phyloP scores from a whole-genome alignment of 1,284 basidiomycete species.

The Heliocybe sulcata region DNA sequence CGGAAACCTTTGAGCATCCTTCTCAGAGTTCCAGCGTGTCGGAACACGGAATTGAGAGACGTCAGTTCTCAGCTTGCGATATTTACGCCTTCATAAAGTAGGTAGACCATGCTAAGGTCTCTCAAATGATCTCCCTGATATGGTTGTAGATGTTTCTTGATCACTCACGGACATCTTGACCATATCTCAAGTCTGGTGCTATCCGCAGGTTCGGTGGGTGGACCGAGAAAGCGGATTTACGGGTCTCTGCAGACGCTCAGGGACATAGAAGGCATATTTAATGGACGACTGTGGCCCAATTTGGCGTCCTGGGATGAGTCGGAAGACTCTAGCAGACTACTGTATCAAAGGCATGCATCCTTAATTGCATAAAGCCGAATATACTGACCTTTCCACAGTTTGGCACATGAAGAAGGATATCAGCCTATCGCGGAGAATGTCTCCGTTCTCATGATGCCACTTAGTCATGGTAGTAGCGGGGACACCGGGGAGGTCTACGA shows the following conservation, averaged over 20 bases:
- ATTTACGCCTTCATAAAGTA: conserved; percentile 49
- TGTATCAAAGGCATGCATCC: conserved; percentile 50
- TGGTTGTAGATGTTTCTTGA: conserved; percentile 52
- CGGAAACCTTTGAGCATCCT: conserved; percentile 38
- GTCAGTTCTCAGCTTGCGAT: conserved; percentile 34
- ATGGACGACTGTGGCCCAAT: conserved; percentile 69
- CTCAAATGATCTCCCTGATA: background rate
- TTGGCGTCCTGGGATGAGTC: conserved; percentile 68
- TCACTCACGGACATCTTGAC: conserved; percentile 80
- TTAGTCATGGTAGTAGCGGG: conserved; percentile 63
- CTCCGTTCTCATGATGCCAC: conserved; percentile 57
- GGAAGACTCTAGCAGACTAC: conserved; percentile 44
- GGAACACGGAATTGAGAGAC: background rate
- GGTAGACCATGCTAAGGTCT: background rate
- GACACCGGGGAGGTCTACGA: conserved; percentile 40
- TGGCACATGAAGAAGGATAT: conserved; percentile 39
- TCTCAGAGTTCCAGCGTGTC: conserved; percentile 5
- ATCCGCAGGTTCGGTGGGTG: conserved; percentile 64
- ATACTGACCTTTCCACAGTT: conserved; percentile 9
- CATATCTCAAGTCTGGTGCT: conserved; percentile 73
- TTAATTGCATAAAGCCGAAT: background rate
- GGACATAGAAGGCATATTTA: conserved; percentile 69
- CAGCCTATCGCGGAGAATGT: conserved; percentile 42
- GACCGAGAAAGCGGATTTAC: conserved; percentile 56
- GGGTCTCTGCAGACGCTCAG: conserved; percentile 56